These are phyloP conservation scores for Candida fluviatilis DNA, from an alignment of 805 yeast genomes.

Conservation along the genomic window DNA sequence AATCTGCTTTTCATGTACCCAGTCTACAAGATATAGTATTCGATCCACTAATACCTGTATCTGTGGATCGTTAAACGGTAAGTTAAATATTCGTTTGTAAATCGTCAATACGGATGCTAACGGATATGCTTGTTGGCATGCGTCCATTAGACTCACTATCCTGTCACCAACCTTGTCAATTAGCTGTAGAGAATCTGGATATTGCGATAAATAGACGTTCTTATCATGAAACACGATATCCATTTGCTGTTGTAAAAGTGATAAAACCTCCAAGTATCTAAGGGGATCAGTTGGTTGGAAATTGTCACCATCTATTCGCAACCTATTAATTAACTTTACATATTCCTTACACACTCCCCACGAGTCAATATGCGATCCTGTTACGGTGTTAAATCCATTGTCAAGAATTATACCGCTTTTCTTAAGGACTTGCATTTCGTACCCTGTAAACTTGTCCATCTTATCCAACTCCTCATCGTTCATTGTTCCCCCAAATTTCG, in stretches of 20 bases:
- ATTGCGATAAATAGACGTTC: background rate
- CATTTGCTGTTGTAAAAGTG: background rate
- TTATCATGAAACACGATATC: background rate
- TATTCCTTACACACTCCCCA: background rate
- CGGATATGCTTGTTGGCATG: background rate
- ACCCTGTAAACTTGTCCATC: slow-evolving; percentile 16
- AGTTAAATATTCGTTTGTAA: background rate
- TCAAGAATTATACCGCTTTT: slow-evolving; percentile 33
- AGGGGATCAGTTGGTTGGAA: background rate
- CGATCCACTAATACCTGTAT: background rate
- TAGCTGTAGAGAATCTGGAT: background rate
- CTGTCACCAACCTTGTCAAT: background rate
- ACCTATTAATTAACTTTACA: background rate
- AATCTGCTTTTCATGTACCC: background rate
- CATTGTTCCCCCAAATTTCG: slow-evolving; percentile 53
- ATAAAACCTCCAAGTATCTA: background rate
- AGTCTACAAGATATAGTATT: background rate
- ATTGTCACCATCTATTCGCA: background rate
- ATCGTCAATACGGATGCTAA: background rate
- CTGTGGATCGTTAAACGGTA: background rate
- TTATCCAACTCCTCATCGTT: slow-evolving; percentile 42
- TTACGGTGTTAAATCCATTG: slow-evolving; percentile 41
- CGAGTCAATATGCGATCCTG: slow-evolving; percentile 35
- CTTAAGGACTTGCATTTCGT: slow-evolving; percentile 29
- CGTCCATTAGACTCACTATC: slow-evolving; percentile 1